Evolutionary conservation across 345 rosid genomes (phyloP).

Genomic region (Arabidopsis arenosa): DNA sequence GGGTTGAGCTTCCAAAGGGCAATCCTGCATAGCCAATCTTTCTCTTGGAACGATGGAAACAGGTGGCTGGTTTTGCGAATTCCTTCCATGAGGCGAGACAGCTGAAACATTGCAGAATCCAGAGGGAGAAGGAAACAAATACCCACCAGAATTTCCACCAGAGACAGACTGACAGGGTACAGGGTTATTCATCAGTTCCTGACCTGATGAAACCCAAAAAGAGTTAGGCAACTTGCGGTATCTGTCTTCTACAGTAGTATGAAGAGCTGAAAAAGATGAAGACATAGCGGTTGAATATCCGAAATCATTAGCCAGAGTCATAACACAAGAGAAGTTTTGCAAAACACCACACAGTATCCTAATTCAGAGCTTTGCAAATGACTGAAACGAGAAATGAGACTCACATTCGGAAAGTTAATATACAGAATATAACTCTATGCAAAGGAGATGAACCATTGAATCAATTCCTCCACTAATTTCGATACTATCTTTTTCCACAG

Average conservation of each 20-base stretch:
- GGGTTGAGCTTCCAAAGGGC: conserved; percentile 48
- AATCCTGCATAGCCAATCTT: conserved; percentile 36
- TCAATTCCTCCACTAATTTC: background rate
- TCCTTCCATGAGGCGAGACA: conserved; percentile 40
- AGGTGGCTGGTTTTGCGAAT: conserved; percentile 25
- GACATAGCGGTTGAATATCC: conserved; percentile 47
- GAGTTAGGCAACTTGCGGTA: conserved; percentile 51
- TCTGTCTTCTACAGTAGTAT: conserved; percentile 44
- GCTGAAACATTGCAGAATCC: conserved; percentile 45
- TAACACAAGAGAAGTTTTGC: conserved; percentile 18
- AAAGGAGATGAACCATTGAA: conserved; percentile 39
- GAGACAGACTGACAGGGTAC: conserved; percentile 49
- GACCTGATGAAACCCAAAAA: conserved; percentile 53
- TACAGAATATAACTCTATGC: conserved; percentile 32
- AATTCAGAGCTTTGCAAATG: conserved; percentile 17
- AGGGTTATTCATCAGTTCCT: conserved; percentile 54
- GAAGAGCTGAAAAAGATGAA: conserved; percentile 58
- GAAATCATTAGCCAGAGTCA: conserved; percentile 43
- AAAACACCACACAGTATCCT: conserved; percentile 9
- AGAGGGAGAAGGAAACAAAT: conserved; percentile 37
- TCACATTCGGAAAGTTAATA: conserved; percentile 5
- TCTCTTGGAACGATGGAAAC: conserved; percentile 32
- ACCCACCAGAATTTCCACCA: conserved; percentile 35
- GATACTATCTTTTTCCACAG: conserved; percentile 20
- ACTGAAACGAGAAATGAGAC: conserved; percentile 10